Evolutionary conservation across 2,329 filamentous ascomycete species (phyloP).

Genomic region (Cladophialophora psammophila): DNA sequence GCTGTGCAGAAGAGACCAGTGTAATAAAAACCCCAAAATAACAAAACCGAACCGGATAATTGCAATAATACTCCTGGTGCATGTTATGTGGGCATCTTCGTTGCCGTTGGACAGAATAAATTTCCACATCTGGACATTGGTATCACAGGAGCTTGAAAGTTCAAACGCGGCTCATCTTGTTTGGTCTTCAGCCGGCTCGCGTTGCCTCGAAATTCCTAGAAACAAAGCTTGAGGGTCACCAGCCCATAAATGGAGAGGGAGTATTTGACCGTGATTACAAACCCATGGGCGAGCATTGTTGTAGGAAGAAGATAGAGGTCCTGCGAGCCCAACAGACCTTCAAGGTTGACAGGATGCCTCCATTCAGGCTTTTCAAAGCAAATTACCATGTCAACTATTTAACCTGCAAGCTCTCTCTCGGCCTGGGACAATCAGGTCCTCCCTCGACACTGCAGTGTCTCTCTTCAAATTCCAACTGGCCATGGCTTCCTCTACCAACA

Average conservation of each 20-base stretch:
- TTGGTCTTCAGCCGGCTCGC: background rate
- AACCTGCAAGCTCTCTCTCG: background rate
- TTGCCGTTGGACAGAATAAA: background rate
- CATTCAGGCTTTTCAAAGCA: background rate
- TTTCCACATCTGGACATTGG: background rate
- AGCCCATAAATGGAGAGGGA: background rate
- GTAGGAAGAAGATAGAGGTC: background rate
- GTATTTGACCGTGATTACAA: background rate
- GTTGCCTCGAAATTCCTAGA: background rate
- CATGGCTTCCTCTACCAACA: background rate
- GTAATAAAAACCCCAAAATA: constrained; percentile 19
- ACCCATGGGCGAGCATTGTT: background rate
- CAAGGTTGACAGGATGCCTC: background rate
- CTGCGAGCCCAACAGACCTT: background rate
- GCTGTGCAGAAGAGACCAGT: constrained; percentile 18
- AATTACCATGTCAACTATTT: background rate
- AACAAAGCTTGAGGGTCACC: background rate
- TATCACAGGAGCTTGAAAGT: background rate
- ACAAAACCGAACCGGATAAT: background rate
- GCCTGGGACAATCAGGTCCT: background rate
- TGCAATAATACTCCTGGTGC: background rate
- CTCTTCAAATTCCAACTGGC: background rate
- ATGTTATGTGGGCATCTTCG: background rate
- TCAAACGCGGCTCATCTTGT: background rate
- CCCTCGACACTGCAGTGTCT: background rate